Evolutionary conservation across 2,329 filamentous ascomycete genomes (phyloP).

Genomic region (Aciculosporium take): DNA sequence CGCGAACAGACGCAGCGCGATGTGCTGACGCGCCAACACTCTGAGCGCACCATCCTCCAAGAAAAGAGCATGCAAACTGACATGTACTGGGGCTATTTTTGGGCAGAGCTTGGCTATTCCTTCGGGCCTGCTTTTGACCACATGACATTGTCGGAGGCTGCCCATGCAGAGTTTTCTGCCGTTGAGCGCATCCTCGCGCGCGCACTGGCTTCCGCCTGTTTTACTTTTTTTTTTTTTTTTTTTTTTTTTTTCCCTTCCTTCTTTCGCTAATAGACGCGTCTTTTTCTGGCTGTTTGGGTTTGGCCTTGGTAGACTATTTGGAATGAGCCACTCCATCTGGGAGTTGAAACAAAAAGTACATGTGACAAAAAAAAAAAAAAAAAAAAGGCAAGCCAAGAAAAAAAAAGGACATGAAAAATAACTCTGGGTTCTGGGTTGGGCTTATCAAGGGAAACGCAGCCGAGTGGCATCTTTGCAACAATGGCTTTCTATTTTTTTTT

Average conservation of each 20-base stretch:
- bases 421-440: neutral
- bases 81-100: constrained; percentile 39
- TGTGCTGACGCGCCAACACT: constrained; percentile 24
- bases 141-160: constrained; percentile 33
- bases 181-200: constrained; percentile 35
- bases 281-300: neutral
- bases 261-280: neutral
- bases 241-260: neutral
- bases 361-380: neutral
- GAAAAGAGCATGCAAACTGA: constrained; percentile 20
- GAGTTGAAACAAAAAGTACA: neutral
- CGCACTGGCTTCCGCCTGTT: constrained; percentile 15
- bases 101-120: constrained; percentile 30
- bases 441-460: neutral
- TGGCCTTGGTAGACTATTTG: neutral
- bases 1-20: constrained; percentile 35
- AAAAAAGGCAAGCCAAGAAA: neutral
- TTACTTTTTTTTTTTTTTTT: neutral
- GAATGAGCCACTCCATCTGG: neutral
- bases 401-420: neutral
- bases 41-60: constrained; percentile 26
- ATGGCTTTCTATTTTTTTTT: neutral
- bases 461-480: neutral
- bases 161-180: constrained; percentile 30
- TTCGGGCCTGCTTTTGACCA: constrained; percentile 28